Base-by-base conservation (phyloP, 495 filamentous ascomycete species). In the Thozetella sp. region DNA sequence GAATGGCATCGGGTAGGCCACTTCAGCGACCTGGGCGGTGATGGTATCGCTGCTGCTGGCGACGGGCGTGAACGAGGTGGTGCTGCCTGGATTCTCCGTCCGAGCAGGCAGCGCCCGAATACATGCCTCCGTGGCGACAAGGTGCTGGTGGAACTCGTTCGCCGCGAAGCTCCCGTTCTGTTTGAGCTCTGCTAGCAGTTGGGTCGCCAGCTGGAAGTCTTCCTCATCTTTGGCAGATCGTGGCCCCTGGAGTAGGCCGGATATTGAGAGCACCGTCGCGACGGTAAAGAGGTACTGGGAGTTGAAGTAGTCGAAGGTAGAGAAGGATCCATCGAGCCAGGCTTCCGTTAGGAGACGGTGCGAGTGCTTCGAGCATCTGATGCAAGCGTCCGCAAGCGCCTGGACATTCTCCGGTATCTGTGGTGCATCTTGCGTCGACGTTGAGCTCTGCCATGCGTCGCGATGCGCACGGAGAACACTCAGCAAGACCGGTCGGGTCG, bases 241-340 rank as follows among this genome's bases (percentile, higher is more conserved):
- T 4, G 6, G 6, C 9, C 43, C 43, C 3, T 48, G 4, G 11
- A 48, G 43, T n/a, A 78, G 75, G 53, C 67, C 73, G 27, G 76
- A 78, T 70, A 79, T 78, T 30, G 76, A 73, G 4, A 80, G 62
- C 17, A 77, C 72, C 1, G 77, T 61, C 0, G 71, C 71, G 0
- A 73, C 71, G 23, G 78, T 79, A 57, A 80, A 80, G 17, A 80
- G 74, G 55, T 79, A 80, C 56, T 78, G 75, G 0, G 76, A 72
- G 60, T 77, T 73, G 62, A 79, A 79, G 63, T 76, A 80, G 20
- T 76, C 78, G 57, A 78, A 80, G 6, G 72, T 72, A 0, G 76
- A 72, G 52, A 79, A 72, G 10, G 78, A 72, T 24, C 75, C 78
- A 58, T 75, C 75, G 48, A 79, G 74, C 75, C 75, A 80, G 22